A percentile compares a stretch with the other conserved stretches of the same genome.
Conservation (phyloP, 2,329 filamentous ascomycete genomes). For the Lojkania enalia region DNA sequence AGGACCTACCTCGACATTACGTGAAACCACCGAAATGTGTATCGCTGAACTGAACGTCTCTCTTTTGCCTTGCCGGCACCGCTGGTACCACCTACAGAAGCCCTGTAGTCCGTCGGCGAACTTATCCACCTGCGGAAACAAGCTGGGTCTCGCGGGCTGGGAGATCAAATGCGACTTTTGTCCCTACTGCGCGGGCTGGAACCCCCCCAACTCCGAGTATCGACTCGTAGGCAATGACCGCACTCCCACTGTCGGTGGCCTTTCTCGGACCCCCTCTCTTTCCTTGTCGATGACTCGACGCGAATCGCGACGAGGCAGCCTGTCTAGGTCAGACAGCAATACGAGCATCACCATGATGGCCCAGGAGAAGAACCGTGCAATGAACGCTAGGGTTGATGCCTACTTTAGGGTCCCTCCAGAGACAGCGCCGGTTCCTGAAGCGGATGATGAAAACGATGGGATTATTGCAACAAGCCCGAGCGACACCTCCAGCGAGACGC, state of each 20-base stretch:
- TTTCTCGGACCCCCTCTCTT: slow-evolving; percentile 46
- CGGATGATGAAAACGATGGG: slow-evolving; percentile 32
- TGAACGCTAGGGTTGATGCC: slow-evolving; percentile 45
- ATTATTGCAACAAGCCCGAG: slow-evolving; percentile 28
- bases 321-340: slow-evolving; percentile 42
- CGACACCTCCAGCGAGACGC: slow-evolving; percentile 42
- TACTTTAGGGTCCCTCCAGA: slow-evolving; percentile 42
- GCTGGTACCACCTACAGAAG: slow-evolving; percentile 54
- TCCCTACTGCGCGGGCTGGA: slow-evolving; percentile 50
- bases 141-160: slow-evolving; percentile 54
- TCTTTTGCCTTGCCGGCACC: slow-evolving; percentile 51
- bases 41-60: slow-evolving; percentile 55
- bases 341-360: slow-evolving; percentile 43
- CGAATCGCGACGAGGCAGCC: slow-evolving; percentile 42
- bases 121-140: slow-evolving; percentile 52
- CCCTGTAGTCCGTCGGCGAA: slow-evolving; percentile 50
- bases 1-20: slow-evolving; percentile 31
- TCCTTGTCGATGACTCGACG: slow-evolving; percentile 42
- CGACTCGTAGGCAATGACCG: slow-evolving; percentile 49
- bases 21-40: slow-evolving; percentile 48
- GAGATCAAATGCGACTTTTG: slow-evolving; percentile 53
- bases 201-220: slow-evolving; percentile 50
- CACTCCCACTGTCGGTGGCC: slow-evolving; percentile 46
- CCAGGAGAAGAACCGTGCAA: slow-evolving; percentile 45
- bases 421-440: slow-evolving; percentile 30